A percentile compares a stretch with the other conserved stretches of the same genome.
Evolutionary conservation across 176 grass and related monocot genomes (phyloP).

Genomic region (Poa annua): DNA sequence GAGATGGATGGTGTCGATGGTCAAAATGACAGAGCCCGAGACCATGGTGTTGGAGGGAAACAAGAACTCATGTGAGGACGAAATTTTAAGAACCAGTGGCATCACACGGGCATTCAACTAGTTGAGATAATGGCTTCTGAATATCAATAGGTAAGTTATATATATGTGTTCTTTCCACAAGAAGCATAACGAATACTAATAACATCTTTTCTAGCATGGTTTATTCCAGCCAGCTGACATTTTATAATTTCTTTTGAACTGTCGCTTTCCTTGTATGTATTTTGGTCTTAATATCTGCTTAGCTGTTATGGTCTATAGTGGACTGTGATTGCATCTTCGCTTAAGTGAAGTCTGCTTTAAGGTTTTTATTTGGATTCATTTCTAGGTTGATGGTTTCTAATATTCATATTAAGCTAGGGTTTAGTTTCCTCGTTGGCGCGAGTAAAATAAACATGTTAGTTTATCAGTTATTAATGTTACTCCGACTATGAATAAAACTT

Average conservation of each 20-base stretch:
- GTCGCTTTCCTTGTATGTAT: neutral
- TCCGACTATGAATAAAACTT: too few relatives aligned
- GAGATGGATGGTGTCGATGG: too few relatives aligned
- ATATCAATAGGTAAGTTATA: too few relatives aligned
- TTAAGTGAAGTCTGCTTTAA: neutral
- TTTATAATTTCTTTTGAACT: neutral
- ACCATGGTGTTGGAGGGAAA: too few relatives aligned
- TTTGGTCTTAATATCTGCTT: neutral
- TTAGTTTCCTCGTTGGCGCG: neutral
- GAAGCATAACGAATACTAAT: too few relatives aligned
- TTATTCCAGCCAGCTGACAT: neutral
- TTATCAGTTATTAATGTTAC: neutral
- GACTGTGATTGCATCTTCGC: neutral
- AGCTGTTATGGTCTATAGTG: neutral
- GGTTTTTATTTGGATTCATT: neutral
- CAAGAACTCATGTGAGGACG: too few relatives aligned
- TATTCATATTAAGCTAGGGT: neutral
- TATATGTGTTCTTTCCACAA: too few relatives aligned
- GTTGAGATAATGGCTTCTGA: neutral
- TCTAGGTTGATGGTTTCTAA: neutral
- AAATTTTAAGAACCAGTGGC: too few relatives aligned
- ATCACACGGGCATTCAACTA: too few relatives aligned
- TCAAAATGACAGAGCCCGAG: too few relatives aligned
- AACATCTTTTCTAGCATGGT: too few relatives aligned
- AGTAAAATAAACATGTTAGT: slow-evolving; percentile 7